phyloP scores from a whole-genome alignment of 495 filamentous ascomycete species.

The Neurospora sublineolata region DNA sequence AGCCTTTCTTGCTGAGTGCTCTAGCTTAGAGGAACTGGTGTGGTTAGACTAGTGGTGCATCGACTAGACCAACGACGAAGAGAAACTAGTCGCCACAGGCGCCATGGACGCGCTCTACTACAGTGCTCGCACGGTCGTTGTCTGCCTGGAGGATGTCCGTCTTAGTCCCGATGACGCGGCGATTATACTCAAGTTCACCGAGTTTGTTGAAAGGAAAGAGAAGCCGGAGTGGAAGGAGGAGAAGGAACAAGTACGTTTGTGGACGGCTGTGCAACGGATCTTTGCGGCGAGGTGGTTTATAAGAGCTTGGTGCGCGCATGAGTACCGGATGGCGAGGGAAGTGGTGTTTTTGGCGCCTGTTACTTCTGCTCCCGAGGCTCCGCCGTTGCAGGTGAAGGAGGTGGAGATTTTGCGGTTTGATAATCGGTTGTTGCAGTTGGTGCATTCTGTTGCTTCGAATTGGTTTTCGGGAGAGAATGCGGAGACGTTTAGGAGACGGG shows the following conservation, averaged over 20 bases:
- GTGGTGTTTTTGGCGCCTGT: not conserved
- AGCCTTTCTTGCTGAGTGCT: slow-evolving; percentile 8
- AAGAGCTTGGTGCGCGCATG: not conserved
- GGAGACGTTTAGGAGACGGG: not conserved
- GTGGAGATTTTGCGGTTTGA: not conserved
- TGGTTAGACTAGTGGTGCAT: slow-evolving; percentile 28
- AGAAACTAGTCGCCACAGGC: slow-evolving; percentile 18
- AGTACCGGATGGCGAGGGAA: not conserved
- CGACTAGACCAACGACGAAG: slow-evolving; percentile 15
- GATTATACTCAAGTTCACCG: not conserved
- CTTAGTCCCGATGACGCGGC: not conserved
- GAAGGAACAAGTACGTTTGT: not conserved
- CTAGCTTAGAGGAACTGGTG: slow-evolving; percentile 3
- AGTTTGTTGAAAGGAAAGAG: not conserved
- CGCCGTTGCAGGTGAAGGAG: too few species aligned
- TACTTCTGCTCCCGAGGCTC: not conserved
- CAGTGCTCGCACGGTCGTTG: not conserved
- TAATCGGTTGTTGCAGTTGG: not conserved
- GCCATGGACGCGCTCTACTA: not conserved
- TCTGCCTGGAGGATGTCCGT: not conserved
- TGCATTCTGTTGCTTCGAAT: not conserved
- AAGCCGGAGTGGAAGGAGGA: not conserved
- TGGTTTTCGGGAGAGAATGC: not conserved
- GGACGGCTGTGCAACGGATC: not conserved
- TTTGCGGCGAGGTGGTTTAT: slow-evolving; percentile 1